Evolutionary conservation across 148 eudicot genomes (phyloP), one percentile per base, ranked within the genome.

Genomic region (Dianthus caryophyllus): DNA sequence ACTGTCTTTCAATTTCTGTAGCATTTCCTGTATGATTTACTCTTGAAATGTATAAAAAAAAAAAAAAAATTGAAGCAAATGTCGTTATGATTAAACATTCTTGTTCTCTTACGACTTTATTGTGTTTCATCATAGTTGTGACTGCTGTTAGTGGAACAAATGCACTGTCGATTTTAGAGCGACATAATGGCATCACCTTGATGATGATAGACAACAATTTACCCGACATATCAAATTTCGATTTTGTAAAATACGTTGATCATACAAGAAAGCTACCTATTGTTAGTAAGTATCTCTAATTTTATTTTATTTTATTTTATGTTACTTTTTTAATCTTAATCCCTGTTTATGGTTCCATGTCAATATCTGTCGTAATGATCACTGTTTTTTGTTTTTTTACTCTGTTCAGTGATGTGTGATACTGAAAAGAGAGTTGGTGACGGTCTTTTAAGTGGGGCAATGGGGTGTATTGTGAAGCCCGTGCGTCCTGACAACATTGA

Each of bases 101-200:
- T 4, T 22, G 3, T 68, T 2, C 4, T 46, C 43, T 70, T 1
- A 61, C 12, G 51, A 36, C 12, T 61, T 52, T 36, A 22, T 50
- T 20, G 31, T 27, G 44, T 33, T 71, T 46, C 68, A 71, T 43
- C 53, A 26, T 18, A 71, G 75, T 71, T 26, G 53, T 71, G 62
- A 38, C 53, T 6, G 63, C 60, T 41, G 0, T 2, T 20, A 4
- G 9, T 6, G 75, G 75, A 52, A 24, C 13, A 11, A 51, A 52
- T 9, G 75, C 63, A 17, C 20, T 71, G 15, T 3, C 16, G 20
- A 41, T 18, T 6, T 18, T 69, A 27, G 2, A 14, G 61, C 20
- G 54, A 46, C 22, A 63, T 4, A 59, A 57, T 16, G 58, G 47
- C 46, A 60, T 63, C 17, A 38, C 65, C 49, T 41, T 71, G 67